Base-by-base conservation (phyloP, 441 rosid genomes). In the Kokia cookei region DNA sequence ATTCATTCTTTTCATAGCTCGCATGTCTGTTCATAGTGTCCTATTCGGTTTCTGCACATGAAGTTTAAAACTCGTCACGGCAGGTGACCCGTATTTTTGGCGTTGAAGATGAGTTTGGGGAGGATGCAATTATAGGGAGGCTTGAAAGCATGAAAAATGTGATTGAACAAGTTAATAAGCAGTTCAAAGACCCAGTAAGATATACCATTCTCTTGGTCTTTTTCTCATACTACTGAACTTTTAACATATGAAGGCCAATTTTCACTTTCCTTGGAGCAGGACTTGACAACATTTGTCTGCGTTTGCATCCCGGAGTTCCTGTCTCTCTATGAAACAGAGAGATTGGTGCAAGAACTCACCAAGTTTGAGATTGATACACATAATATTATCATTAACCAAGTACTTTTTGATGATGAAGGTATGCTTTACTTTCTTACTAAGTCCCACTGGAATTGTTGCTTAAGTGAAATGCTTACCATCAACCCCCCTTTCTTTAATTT, bases 251-350 rank as follows among this genome's bases (percentile, higher is more conserved):
- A 75, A 27, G 27, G 13, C 11, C 29, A 68, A 15, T 73, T 72
- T 22, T 32, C 60, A 32, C 70, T 65, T 80, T 29, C 24, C 32
- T 75, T 59, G 73, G 69, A 69, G 75, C 89, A 96, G 99, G 98
- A 96, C 81, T 69, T 96, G 91, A 96, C 99, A 62, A 96, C 98
- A 19, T 96, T 96, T 59, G 82, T 93, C 65, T 96, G 99, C 65
- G 98, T 96, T 67, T 96, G 99, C 91, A 93, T 96, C 72, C 98
- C 98, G 6, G 99, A 96, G 87, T 96, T 96, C 84, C 92, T 96
- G 71, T 96, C 98, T 76, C 96, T 93, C 40, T 93, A 93, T 67
- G 99, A 96, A 88, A 96, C 97, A 35, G 98, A 96, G 82, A 92
- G 99, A 84, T 81, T 96, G 76, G 98, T 96, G 73, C 98, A 96